Evolutionary conservation across 345 rosid genomes (phyloP).

Genomic region (Moringa oleifera): DNA sequence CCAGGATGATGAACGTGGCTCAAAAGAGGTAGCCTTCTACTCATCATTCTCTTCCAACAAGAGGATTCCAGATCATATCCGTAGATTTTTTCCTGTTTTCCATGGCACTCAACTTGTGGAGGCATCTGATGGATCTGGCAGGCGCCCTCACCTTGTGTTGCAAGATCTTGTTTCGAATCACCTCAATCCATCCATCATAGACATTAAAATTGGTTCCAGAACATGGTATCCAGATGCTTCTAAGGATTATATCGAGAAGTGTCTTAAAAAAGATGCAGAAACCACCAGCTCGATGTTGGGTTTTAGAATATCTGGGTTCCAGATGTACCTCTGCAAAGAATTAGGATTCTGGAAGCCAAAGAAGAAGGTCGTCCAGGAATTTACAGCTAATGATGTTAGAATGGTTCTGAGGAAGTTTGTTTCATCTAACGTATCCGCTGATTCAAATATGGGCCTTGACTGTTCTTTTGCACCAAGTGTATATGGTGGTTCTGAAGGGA

Average conservation of each 20-base stretch:
- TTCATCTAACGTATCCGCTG: constrained; percentile 45
- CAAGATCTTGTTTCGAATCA: constrained; percentile 45
- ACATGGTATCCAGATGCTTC: constrained; percentile 91
- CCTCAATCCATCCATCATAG: constrained; percentile 62
- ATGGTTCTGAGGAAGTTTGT: constrained; percentile 67
- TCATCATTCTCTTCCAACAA: constrained; percentile 48
- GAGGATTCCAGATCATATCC: constrained; percentile 59
- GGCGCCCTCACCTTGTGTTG: constrained; percentile 53
- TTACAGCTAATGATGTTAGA: constrained; percentile 45
- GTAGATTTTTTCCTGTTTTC: constrained; percentile 60
- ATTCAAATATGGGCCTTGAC: constrained; percentile 38
- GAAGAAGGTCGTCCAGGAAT: constrained; percentile 41
- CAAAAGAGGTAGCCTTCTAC: constrained; percentile 69
- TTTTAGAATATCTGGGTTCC: constrained; percentile 78
- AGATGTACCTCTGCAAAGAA: constrained; percentile 36
- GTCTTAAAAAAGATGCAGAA: constrained; percentile 56
- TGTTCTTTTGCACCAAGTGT: constrained; percentile 46
- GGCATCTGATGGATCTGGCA: constrained; percentile 79
- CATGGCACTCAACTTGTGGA: constrained; percentile 66
- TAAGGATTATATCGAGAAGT: constrained; percentile 57
- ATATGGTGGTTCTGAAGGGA: constrained; percentile 60
- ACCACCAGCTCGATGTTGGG: constrained; percentile 54
- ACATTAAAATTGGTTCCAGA: constrained; percentile 87
- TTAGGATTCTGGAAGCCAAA: constrained; percentile 62
- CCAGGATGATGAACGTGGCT: constrained; percentile 64